Conservation (phyloP, 345 rosid species). For the Leavenworthia alabamica region DNA sequence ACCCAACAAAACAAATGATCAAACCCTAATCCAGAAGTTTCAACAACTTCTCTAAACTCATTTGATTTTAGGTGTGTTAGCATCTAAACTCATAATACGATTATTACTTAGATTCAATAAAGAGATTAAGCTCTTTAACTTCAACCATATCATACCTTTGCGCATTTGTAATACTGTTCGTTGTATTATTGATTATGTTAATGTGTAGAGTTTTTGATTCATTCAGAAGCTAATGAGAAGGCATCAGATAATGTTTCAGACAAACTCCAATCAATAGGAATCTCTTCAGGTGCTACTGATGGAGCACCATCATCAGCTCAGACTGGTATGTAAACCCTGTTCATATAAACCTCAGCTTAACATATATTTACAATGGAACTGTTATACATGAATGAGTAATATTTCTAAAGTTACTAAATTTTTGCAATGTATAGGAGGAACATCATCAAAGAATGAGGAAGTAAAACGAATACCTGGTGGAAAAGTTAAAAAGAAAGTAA, state of each 20-base stretch:
- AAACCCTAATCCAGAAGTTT: slow-evolving; percentile 10
- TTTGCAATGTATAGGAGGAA: slow-evolving; percentile 32
- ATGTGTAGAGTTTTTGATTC: too few species aligned
- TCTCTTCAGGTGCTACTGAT: slow-evolving; percentile 50
- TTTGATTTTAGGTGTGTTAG: neutral
- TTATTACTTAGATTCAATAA: neutral
- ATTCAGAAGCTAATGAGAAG: slow-evolving; percentile 54
- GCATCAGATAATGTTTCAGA: slow-evolving; percentile 60
- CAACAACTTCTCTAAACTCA: neutral
- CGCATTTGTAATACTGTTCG: too few species aligned
- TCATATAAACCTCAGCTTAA: neutral
- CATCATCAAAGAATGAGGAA: slow-evolving; percentile 59
- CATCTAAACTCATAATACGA: neutral
- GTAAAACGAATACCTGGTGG: slow-evolving; percentile 95
- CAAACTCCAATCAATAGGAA: slow-evolving; percentile 58
- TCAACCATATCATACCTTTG: too few species aligned
- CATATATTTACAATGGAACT: neutral
- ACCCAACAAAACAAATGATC: neutral
- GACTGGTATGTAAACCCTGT: slow-evolving; percentile 18
- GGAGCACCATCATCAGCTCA: slow-evolving; percentile 45
- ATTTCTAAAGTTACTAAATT: neutral
- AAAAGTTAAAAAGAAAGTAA: slow-evolving; percentile 89
- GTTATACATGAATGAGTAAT: neutral
- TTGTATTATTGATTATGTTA: too few species aligned
- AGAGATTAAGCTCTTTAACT: neutral